Conservation (phyloP, 768 basidiomycete genomes). For the Lyophyllum shimeji region DNA sequence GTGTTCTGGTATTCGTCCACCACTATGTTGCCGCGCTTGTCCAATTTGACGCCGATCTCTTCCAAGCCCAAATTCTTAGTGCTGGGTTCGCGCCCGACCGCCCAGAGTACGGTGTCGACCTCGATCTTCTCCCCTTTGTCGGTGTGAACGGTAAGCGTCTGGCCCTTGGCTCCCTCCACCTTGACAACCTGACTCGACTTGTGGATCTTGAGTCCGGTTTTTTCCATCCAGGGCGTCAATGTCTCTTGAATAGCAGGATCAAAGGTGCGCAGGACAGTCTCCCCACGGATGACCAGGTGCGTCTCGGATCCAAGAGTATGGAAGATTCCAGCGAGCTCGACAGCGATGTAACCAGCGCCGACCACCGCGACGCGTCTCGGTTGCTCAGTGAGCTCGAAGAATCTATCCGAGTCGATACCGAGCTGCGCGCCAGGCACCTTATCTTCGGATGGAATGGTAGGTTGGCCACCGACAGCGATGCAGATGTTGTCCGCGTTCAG, state of each 20-base stretch:
- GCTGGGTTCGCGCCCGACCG: conserved; percentile 84
- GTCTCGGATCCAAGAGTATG: conserved; percentile 90
- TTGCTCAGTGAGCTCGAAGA: conserved; percentile 89
- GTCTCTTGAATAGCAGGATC: conserved; percentile 84
- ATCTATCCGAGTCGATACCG: conserved; percentile 93
- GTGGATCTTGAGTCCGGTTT: conserved; percentile 90
- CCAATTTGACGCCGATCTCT: conserved; percentile 70
- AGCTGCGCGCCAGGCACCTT: conserved; percentile 86
- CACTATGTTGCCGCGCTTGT: conserved; percentile 79
- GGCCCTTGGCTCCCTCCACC: conserved; percentile 73
- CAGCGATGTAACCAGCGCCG: conserved; percentile 97
- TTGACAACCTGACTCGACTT: conserved; percentile 71
- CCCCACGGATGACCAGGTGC: conserved; percentile 87
- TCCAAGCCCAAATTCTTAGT: conserved; percentile 80
- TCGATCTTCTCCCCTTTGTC: conserved; percentile 76
- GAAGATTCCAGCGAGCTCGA: conserved; percentile 94
- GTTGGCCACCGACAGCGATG: conserved; percentile 85
- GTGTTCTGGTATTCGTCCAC: conserved; percentile 94
- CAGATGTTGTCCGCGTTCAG: conserved; percentile 77
- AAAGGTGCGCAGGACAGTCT: conserved; percentile 90
- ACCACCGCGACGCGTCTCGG: conserved; percentile 93
- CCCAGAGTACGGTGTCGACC: conserved; percentile 90
- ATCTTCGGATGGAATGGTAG: conserved; percentile 75
- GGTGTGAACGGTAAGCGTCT: conserved; percentile 73
- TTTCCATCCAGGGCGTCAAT: conserved; percentile 88